Conservation (phyloP, 768 basidiomycete genomes). For the Leccinum fibrillosum region DNA sequence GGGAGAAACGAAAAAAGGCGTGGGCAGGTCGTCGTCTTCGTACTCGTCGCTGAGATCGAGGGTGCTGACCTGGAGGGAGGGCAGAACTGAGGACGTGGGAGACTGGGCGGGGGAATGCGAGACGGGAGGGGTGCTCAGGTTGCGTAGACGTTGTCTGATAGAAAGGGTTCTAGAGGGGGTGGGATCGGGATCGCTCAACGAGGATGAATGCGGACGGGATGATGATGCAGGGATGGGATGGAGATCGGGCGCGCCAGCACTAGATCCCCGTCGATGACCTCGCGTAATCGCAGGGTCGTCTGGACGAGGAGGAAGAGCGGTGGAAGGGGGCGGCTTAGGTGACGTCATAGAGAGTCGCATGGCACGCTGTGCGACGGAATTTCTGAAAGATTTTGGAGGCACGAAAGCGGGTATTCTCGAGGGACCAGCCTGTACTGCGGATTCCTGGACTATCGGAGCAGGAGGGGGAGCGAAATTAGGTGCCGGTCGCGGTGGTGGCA, state of each 20-base stretch:
- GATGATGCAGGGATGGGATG: constrained; percentile 47
- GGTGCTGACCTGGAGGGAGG: constrained; percentile 25
- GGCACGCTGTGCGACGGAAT: constrained; percentile 54
- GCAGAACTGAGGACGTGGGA: constrained; percentile 18
- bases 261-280: constrained; percentile 33
- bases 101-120: constrained; percentile 27
- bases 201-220: constrained; percentile 33
- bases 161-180: constrained; percentile 36
- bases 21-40: constrained; percentile 30
- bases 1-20: constrained; percentile 13
- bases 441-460: constrained; percentile 44
- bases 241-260: constrained; percentile 28
- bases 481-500: constrained; percentile 73
- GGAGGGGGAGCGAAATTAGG: constrained; percentile 70
- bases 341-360: constrained; percentile 57
- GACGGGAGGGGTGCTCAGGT: constrained; percentile 57
- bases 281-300: constrained; percentile 43
- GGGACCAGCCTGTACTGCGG: background rate
- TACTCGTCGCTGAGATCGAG: constrained; percentile 24
- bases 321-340: constrained; percentile 62
- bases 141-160: constrained; percentile 62
- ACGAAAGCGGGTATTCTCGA: constrained; percentile 5
- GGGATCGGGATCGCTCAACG: constrained; percentile 31
- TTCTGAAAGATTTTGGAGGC: constrained; percentile 44
- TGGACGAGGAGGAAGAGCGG: constrained; percentile 62